These are phyloP conservation scores for Euphorbia tirucalli DNA, from an alignment of 345 rosid species.

Conservation along the genomic window DNA sequence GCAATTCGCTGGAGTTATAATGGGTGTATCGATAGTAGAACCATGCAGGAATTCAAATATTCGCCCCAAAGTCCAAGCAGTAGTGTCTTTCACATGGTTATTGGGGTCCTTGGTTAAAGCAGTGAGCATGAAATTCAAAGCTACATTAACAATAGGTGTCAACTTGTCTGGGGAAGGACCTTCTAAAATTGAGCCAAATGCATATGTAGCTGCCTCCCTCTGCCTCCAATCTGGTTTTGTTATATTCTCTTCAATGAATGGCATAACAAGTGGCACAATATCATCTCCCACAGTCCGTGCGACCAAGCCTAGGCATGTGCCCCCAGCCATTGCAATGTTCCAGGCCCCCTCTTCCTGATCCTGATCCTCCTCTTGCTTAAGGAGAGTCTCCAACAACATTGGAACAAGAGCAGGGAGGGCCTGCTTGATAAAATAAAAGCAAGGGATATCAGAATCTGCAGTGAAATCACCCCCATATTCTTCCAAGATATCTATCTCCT, in stretches of 20 bases:
- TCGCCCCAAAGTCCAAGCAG: constrained; percentile 72
- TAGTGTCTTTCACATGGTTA: constrained; percentile 52
- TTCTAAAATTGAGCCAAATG: constrained; percentile 49
- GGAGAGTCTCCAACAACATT: constrained; percentile 41
- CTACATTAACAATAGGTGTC: constrained; percentile 35
- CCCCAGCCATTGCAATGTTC: constrained; percentile 54
- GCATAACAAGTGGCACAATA: constrained; percentile 45
- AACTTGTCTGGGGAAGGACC: constrained; percentile 51
- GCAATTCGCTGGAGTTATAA: constrained; percentile 65
- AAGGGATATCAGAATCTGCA: constrained; percentile 44
- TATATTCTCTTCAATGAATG: constrained; percentile 44
- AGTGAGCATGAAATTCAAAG: constrained; percentile 61
- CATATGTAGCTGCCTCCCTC: constrained; percentile 50
- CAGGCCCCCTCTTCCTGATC: constrained; percentile 51
- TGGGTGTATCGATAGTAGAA: constrained; percentile 54
- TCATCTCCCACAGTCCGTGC: constrained; percentile 50
- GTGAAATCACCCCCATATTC: constrained; percentile 43
- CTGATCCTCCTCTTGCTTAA: constrained; percentile 52
- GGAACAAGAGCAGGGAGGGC: constrained; percentile 50
- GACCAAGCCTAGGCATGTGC: constrained; percentile 50
- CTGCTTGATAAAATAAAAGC: constrained; percentile 47
- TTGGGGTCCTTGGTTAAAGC: constrained; percentile 45
- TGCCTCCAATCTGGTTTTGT: constrained; percentile 52
- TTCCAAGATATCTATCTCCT: constrained; percentile 51
- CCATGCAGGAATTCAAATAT: constrained; percentile 78